Conservation (phyloP, 2,329 filamentous ascomycete species). For the Claviceps monticola region DNA sequence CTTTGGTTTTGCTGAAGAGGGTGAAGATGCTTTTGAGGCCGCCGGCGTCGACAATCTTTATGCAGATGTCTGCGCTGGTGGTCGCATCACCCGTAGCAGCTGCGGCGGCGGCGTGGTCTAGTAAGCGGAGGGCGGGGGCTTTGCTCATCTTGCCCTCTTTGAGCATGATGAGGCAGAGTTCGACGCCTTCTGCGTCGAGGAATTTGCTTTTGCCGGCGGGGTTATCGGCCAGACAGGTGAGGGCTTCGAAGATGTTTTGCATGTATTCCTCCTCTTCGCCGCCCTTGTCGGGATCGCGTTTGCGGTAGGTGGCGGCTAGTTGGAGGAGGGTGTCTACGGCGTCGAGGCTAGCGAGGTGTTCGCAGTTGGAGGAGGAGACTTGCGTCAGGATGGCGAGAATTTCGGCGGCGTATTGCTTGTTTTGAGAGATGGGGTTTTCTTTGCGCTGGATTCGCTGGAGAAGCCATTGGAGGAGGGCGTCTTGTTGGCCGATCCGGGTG, state of each 20-base stretch:
- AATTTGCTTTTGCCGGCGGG: constrained; percentile 65
- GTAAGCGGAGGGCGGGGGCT: constrained; percentile 58
- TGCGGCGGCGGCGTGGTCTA: constrained; percentile 63
- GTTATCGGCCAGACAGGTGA: constrained; percentile 71
- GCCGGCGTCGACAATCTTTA: constrained; percentile 64
- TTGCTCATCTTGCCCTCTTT: constrained; percentile 78
- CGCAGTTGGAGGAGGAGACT: constrained; percentile 51
- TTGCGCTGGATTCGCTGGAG: constrained; percentile 55
- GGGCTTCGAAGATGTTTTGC: constrained; percentile 79
- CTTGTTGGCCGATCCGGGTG: constrained; percentile 57
- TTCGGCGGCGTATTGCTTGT: constrained; percentile 91
- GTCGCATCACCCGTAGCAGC: constrained; percentile 7
- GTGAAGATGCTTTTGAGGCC: constrained; percentile 78
- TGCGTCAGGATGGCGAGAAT: constrained; percentile 81
- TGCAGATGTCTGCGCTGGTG: constrained; percentile 49
- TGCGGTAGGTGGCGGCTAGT: constrained; percentile 71
- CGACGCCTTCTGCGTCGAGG: constrained; percentile 78
- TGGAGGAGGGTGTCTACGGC: constrained; percentile 71
- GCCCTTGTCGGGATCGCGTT: constrained; percentile 71
- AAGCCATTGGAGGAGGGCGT: constrained; percentile 61
- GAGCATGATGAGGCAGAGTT: constrained; percentile 84
- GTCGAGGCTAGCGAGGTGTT: constrained; percentile 48
- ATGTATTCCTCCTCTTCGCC: constrained; percentile 89
- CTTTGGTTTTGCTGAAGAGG: constrained; percentile 70
- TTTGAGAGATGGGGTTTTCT: constrained; percentile 63